Percentiles rank a stretch among this genome's conserved stretches.
Evolutionary conservation across 441 rosid genomes (phyloP).

Genomic region (Euphorbia celastroides): DNA sequence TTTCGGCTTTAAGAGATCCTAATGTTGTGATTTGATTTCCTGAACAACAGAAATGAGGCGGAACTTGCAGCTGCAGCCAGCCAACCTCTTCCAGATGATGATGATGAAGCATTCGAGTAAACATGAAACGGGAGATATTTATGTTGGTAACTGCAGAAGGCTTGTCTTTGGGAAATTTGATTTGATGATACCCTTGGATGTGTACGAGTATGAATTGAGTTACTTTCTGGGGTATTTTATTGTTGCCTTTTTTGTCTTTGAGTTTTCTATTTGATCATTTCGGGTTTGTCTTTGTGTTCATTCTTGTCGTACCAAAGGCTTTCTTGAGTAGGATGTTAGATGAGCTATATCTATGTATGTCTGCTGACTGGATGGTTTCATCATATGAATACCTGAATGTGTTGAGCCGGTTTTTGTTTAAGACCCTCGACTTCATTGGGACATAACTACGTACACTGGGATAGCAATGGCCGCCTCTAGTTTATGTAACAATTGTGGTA

Average conservation of each 20-base stretch:
- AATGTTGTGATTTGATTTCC: neutral
- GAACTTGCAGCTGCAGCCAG: slow-evolving; percentile 62
- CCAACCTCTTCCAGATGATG: slow-evolving; percentile 69
- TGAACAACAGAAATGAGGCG: slow-evolving; percentile 58
- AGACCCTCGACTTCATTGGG: too few relatives aligned
- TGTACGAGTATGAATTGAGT: slow-evolving; percentile 17
- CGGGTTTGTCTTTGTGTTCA: slow-evolving; percentile 9
- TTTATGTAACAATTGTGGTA: too few relatives aligned
- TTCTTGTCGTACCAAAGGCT: slow-evolving; percentile 6
- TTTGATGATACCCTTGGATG: slow-evolving; percentile 15
- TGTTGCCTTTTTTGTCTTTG: slow-evolving; percentile 3
- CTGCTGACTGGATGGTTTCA: neutral
- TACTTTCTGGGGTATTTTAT: slow-evolving; percentile 15
- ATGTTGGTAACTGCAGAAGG: slow-evolving; percentile 4
- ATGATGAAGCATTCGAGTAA: slow-evolving; percentile 66
- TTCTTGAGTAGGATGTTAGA: slow-evolving; percentile 9
- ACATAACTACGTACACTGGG: too few relatives aligned
- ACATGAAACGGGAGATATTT: neutral
- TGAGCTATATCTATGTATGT: neutral
- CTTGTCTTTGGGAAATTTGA: slow-evolving; percentile 23
- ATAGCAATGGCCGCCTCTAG: too few relatives aligned
- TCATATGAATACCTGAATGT: too few relatives aligned
- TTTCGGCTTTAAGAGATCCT: neutral
- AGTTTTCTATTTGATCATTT: slow-evolving; percentile 13
- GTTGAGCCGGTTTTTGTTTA: too few relatives aligned